Base-by-base conservation (phyloP, 352 stramenopile species). In the Phytophthora parvispora region DNA sequence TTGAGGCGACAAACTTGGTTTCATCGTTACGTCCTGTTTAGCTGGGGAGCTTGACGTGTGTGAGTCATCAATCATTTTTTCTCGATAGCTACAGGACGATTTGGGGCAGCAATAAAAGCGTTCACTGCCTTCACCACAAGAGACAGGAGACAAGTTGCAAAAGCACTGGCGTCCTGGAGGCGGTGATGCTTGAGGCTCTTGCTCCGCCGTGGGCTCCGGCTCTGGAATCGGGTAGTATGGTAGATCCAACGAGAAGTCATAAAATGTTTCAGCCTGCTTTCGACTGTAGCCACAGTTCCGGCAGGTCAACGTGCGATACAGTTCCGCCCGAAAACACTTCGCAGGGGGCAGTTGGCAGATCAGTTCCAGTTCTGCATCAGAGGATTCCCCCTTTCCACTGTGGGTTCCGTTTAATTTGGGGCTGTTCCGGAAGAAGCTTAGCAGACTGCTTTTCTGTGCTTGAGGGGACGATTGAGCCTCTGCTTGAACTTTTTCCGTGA, bases 161-260 rank as follows among this genome's bases (percentile, higher is more conserved):
- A 86, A 91, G 22, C 87, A 95, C 38, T 84, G 83, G 25, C 57
- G 69, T 67, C 68, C 64, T 36, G 51, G 69, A n/a, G 64, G 71
- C 27, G 49, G 52, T 45, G 53, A 51, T 71, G 78, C 54, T 80
- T 83, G 60, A 48, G 74, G 74, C 29, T 78, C 74, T 48, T 74
- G 56, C 28, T 81, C 74, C 2, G 65, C 74, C 12, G 53, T 74
- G 6, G 69, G 69, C 47, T 81, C 51, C 51, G 58, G 55, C 31
- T 72, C 61, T 32, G 55, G 60, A 49, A 59, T 42, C n/a, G 64
- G 51, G 40, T 70, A 58, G 55, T 85, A 81, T 22, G 90, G 88
- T 13, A 97, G 57, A 72, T 97, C 90, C 16, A 97, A 67, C 4
- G 90, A 96, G 60, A 97, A 94, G 53, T 97, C 88, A 55, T 94